These are phyloP conservation scores for Penicillium atrosanguineum DNA, from an alignment of 495 filamentous ascomycete species.

Conservation along the genomic window DNA sequence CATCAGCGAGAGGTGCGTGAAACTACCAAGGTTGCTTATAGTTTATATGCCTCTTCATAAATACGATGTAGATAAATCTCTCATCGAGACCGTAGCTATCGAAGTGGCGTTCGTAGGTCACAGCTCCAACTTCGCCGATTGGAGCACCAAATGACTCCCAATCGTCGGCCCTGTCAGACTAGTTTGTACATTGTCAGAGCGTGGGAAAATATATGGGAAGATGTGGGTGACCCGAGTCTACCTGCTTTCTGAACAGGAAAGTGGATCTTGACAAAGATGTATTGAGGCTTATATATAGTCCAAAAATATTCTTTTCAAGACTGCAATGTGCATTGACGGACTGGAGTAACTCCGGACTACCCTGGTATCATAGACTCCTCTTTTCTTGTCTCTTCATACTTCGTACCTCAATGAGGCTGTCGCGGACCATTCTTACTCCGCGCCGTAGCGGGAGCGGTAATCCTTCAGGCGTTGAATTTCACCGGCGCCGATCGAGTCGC, in stretches of 20 bases:
- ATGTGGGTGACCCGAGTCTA: neutral
- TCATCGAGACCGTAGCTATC: neutral
- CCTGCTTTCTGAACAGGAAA: neutral
- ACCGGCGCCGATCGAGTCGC: conserved; percentile 47
- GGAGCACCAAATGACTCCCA: neutral
- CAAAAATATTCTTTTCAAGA: neutral
- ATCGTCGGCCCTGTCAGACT: conserved; percentile 1
- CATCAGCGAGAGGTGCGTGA: conserved; percentile 3
- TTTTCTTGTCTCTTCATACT: conserved; percentile 16
- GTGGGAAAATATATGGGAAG: neutral
- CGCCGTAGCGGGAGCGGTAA: conserved; percentile 70
- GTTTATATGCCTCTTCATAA: too few relatives aligned
- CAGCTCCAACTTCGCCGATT: conserved; percentile 11
- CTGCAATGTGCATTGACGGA: neutral
- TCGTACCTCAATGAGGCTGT: conserved; percentile 18
- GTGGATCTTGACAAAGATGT: neutral
- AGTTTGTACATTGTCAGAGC: neutral
- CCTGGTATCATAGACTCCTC: conserved; percentile 23
- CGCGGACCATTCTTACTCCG: conserved; percentile 26
- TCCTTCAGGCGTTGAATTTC: conserved; percentile 73
- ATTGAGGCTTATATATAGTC: neutral
- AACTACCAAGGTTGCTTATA: neutral
- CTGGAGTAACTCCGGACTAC: conserved; percentile 13
- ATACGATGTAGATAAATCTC: neutral
- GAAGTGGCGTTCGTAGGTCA: neutral